Base-by-base conservation (phyloP, 352 stramenopile species). In the Phytopythium litorale region DNA sequence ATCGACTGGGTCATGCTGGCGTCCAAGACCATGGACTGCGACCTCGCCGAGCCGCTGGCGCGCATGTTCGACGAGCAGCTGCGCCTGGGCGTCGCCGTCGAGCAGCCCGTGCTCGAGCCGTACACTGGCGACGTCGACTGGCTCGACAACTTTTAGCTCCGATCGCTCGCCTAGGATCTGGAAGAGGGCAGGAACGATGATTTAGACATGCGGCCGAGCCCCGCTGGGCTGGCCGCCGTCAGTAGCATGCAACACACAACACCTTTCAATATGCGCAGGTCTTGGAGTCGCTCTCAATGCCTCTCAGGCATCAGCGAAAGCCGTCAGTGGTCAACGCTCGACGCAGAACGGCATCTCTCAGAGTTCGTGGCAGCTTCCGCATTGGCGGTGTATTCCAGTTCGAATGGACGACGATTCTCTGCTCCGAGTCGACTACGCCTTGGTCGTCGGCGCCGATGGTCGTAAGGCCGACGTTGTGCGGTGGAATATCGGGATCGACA, bases 1-100 rank as follows among this genome's bases (percentile, higher is more conserved):
- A 71, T 95, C 51, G 84, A 93, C 64, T 95, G 86, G 86, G 66
- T 93, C 19, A 58, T 86, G 18, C 58, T 95, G 32, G 84, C 81
- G 13, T 91, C 84, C 60, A 92, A 91, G 56, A 93, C 82, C 0
- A 48, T 64, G 48, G 69, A 78, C 6, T 65, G 65, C 59, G 71
- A 73, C n/a, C 78, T 88, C 40, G 56, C 71, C 23, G 73, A 85
- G 9, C 60, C 78, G 40, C 73, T 92, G 19, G 42, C 73, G 11
- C 79, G 79, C 55, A 63, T 91, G 32, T 80, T 89, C 55, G 72
- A 88, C 4, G 81, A 92, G 38, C 77, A 88, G 40, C 51, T 91
- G 15, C 33, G 43, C 21, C 2, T 25, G 7, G 64, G 60, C 8
- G 62, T 62, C 18, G 40, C 40, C 40, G 42, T 48, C 3, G 81